A percentile compares a stretch with the other conserved stretches of the same genome.
These are phyloP conservation scores for Yamadazyma siamensis DNA, from an alignment of 1,139 yeast genomes.

Conservation along the genomic window DNA sequence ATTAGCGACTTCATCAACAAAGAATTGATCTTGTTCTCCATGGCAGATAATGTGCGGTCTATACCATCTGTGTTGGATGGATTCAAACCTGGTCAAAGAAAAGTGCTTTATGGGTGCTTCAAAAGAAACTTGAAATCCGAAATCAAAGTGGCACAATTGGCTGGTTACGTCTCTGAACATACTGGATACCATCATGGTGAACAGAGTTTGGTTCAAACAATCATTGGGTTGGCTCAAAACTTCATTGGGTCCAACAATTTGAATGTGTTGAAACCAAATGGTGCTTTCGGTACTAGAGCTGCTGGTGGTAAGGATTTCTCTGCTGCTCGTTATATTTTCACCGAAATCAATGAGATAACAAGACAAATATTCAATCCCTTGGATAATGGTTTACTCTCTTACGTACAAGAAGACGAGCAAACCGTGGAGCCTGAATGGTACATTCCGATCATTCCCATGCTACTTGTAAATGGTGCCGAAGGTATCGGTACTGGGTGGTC, in stretches of 20 bases:
- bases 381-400: conserved; percentile 76
- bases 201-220: conserved; percentile 79
- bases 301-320: conserved; percentile 98
- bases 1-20: conserved; percentile 93
- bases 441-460: conserved; percentile 87
- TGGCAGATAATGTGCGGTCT: conserved; percentile 96
- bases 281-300: conserved; percentile 96
- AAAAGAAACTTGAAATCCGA: conserved; percentile 75
- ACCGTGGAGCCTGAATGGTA: conserved; percentile 97
- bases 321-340: conserved; percentile 96
- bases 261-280: conserved; percentile 82
- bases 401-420: conserved; percentile 89
- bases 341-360: conserved; percentile 77
- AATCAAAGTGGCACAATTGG: conserved; percentile 87
- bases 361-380: conserved; percentile 71
- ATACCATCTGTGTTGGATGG: conserved; percentile 96
- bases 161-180: conserved; percentile 84
- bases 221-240: conserved; percentile 91
- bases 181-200: conserved; percentile 98
- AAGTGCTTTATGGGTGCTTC: conserved; percentile 85
- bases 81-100: conserved; percentile 95
- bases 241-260: conserved; percentile 92
- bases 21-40: conserved; percentile 88
- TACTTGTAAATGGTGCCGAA: conserved; percentile 92
- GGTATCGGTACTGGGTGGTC: conserved; percentile 99